A percentile compares a stretch with the other conserved stretches of the same genome.
These are phyloP conservation scores for Odontarrhena argentea DNA, from an alignment of 345 rosid species.

Conservation along the genomic window DNA sequence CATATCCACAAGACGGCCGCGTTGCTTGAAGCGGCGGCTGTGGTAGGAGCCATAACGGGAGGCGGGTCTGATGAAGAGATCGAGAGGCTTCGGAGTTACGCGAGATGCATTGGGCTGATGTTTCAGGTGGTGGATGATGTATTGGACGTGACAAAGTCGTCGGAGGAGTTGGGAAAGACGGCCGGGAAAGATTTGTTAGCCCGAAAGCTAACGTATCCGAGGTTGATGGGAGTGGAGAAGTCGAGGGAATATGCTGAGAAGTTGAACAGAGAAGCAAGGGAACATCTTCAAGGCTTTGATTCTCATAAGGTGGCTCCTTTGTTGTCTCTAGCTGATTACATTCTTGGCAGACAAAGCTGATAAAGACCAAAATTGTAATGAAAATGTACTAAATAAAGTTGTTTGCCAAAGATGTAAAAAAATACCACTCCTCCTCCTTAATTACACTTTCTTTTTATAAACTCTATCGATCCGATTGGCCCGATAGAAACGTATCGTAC, in stretches of 20 bases:
- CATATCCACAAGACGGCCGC: constrained; percentile 73
- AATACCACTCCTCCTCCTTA: too few species aligned
- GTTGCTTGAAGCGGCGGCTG: constrained; percentile 62
- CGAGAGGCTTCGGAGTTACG: constrained; percentile 65
- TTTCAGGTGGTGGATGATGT: constrained; percentile 90
- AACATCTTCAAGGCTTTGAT: constrained; percentile 56
- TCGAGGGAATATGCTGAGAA: constrained; percentile 54
- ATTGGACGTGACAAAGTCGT: constrained; percentile 74
- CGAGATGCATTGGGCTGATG: constrained; percentile 63
- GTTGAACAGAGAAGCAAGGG: constrained; percentile 56
- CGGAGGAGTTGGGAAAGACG: constrained; percentile 69
- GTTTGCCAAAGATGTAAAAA: too few species aligned
- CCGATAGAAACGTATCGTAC: too few species aligned
- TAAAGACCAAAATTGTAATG: not conserved
- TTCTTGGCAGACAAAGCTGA: constrained; percentile 33
- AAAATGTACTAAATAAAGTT: too few species aligned
- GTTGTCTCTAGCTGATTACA: constrained; percentile 67
- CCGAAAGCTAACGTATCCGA: constrained; percentile 70
- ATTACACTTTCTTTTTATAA: too few species aligned
- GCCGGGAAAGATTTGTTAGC: constrained; percentile 79
- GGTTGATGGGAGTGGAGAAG: constrained; percentile 62
- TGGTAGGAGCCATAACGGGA: constrained; percentile 65
- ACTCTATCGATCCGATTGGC: too few species aligned
- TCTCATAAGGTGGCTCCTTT: constrained; percentile 57
- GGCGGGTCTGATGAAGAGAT: constrained; percentile 64